A percentile compares a stretch with the other conserved stretches of the same genome.
phyloP scores from a whole-genome alignment of 352 stramenopile species.

The Globisporangium lucens region DNA sequence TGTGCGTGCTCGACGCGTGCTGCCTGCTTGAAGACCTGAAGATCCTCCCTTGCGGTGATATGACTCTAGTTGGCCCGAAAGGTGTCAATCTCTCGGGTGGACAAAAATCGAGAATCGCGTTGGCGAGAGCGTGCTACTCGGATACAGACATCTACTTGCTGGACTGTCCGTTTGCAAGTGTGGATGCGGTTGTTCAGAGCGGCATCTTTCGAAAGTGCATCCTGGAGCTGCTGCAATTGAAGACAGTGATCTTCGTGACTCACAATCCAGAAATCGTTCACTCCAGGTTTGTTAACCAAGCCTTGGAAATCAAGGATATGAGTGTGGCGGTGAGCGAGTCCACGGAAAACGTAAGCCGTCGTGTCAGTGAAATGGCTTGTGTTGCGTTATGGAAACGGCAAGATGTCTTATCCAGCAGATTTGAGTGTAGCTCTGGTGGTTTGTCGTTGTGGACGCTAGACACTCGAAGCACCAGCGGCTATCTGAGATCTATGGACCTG shows the following conservation, averaged over 20 bases:
- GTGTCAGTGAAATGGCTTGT: conserved; percentile 4
- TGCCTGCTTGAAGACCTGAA: conserved; percentile 18
- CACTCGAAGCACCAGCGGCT: too few species aligned
- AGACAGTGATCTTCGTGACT: conserved; percentile 52
- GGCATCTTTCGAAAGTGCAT: conserved; percentile 53
- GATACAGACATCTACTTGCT: conserved; percentile 50
- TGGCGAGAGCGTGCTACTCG: conserved; percentile 46
- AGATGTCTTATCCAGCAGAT: too few species aligned
- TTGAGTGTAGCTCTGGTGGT: too few species aligned
- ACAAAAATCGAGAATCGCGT: conserved; percentile 47
- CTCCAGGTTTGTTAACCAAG: conserved; percentile 34
- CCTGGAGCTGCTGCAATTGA: conserved; percentile 35
- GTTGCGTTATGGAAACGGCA: too few species aligned
- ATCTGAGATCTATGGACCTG: too few species aligned
- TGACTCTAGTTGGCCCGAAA: conserved; percentile 40
- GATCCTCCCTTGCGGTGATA: conserved; percentile 50
- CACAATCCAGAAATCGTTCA: conserved; percentile 47
- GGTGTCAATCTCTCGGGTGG: conserved; percentile 55
- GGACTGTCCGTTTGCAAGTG: conserved; percentile 45
- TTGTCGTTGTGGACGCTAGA: too few species aligned
- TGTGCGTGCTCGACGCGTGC: conserved; percentile 23
- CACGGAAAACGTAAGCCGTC: neutral
- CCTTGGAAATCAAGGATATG: conserved; percentile 16
- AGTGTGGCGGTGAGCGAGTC: neutral
- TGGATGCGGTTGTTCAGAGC: conserved; percentile 53